Evolutionary conservation across 768 basidiomycete species (phyloP), one percentile per base, ranked within the genome.

Genomic region (Mycena sanguinolenta): DNA sequence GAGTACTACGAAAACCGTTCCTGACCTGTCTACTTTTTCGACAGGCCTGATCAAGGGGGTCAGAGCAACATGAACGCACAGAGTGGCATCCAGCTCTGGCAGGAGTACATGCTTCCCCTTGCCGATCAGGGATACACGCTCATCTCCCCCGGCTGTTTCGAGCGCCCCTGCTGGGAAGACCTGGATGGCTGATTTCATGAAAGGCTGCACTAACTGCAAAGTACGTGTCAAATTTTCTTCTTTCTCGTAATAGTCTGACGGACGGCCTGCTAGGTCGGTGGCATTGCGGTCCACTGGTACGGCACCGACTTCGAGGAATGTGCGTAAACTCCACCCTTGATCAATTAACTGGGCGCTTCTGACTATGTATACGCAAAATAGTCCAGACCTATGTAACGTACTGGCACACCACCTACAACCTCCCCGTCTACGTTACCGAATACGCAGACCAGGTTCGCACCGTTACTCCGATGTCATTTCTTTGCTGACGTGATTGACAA

Each of bases 281-380:
- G 69, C 25, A 60, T 92, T 2, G 88, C 89, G 54, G 60, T 91
- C 59, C 96, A 98, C 77, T 91, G 82, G 78, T 97, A 98, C 78
- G 90, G 87, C 59, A 87, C 82, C 17, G 67, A 81, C 17, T 69
- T 85, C 3, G 58, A 82, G 0, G 82, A 82, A 13, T 69, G 55
- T 58, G 23, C 55, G 55, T 58, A 2, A 7, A 58, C 38, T 25
- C 21, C 44, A n/a, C 23, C 30, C n/a, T n/a, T n/a, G 25, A 16
- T 25, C 34, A 10, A 14, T 23, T 38, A 16, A 55, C n/a, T 13
- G n/a, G 12, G 36, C 21, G 2, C 21, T 25, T 38, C 34, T 58
- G 23, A 58, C 30, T 21, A 12, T 25, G 9, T 21, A 23, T 58
- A 55, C 1, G 13, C 16, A 19, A n/a, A n/a, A 21, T 21, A 60